Evolutionary conservation across 129 eudicot genomes (phyloP), one percentile per base, ranked within the genome.

Genomic region (Tanacetum coccineum): DNA sequence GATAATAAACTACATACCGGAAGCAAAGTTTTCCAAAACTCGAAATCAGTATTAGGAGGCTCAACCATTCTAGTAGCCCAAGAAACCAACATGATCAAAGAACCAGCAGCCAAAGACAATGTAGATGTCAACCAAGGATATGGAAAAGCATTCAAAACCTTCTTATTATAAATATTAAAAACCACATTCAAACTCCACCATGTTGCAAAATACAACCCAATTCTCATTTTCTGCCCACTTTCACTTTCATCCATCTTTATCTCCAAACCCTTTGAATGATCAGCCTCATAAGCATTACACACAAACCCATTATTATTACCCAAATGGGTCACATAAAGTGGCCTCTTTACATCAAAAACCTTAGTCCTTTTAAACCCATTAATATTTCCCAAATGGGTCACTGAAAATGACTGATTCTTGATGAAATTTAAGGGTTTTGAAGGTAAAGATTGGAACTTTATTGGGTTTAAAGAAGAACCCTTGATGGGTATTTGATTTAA

Each of bases 121-220:
- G 81, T 77, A n/a, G 81, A 77, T 11, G 82, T 78, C 19, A 78
- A 42, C 79, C 82, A 78, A 42, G 82, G 82, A 52, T 60, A 78
- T 17, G 87, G 87, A 42, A 82, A 82, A 15, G 81, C 87, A 74
- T 82, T 82, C 81, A 84, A 68, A 55, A 84, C 90, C 80, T 84
- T 84, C 67, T 81, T 84, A 21, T 84, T 84, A 36, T 84, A 84
- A 46, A 84, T 81, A 67, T 84, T 84, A 39, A 84, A 84, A 36
- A 84, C 82, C 69, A 84, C 90, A 84, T 84, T 84, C 75, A 84
- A 81, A 69, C 80, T 64, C 86, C 90, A 84, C 90, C 90, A 84
- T n/a, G 80, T 75, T 21, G 86, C 86, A 78, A 84, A 84, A 69
- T 81, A 84, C 28, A 81, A 66, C 4, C 81, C 78, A 28, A 79